A percentile compares a stretch with the other conserved stretches of the same genome.
phyloP scores from a whole-genome alignment of 2,329 filamentous ascomycete species.

The Botrytis paeoniae region DNA sequence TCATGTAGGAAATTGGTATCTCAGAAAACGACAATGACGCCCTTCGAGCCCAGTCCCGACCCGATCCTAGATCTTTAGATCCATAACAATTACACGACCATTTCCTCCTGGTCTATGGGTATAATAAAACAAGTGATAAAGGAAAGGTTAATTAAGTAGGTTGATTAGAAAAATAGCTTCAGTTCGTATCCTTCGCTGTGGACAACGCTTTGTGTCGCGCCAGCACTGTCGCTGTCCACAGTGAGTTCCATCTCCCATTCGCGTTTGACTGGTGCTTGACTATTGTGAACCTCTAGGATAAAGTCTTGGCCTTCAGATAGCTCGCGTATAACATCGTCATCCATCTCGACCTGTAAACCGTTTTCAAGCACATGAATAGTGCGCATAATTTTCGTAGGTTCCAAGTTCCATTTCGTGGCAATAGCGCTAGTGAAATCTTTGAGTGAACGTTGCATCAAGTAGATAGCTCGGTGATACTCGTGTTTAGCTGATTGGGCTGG shows the following conservation, averaged over 20 bases:
- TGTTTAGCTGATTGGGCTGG: conserved; percentile 46
- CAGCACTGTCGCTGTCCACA: conserved; percentile 33
- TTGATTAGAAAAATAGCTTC: conserved; percentile 38
- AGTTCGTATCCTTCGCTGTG: conserved; percentile 37
- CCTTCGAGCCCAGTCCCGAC: conserved; percentile 10
- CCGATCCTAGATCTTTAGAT: conserved; percentile 17
- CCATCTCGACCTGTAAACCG: conserved; percentile 79
- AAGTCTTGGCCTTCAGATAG: conserved; percentile 91
- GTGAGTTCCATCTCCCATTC: conserved; percentile 61
- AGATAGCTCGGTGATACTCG: conserved; percentile 77
- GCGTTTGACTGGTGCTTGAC: conserved; percentile 44
- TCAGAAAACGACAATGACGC: conserved; percentile 19
- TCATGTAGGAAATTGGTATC: conserved; percentile 14
- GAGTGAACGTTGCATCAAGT: conserved; percentile 73
- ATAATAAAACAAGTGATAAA: conserved; percentile 25
- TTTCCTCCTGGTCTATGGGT: conserved; percentile 28
- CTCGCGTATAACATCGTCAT: conserved; percentile 83
- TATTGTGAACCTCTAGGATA: conserved; percentile 49
- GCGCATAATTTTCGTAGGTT: conserved; percentile 66
- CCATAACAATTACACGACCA: conserved; percentile 36
- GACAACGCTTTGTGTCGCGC: conserved; percentile 28
- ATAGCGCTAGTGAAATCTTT: conserved; percentile 71
- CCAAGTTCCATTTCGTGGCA: conserved; percentile 76
- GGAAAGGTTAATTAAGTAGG: conserved; percentile 21
- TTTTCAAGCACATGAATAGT: conserved; percentile 70